Evolutionary conservation across 352 stramenopile genomes (phyloP), one percentile per base, ranked within the genome.

Genomic region (Aphanomyces invadans): DNA sequence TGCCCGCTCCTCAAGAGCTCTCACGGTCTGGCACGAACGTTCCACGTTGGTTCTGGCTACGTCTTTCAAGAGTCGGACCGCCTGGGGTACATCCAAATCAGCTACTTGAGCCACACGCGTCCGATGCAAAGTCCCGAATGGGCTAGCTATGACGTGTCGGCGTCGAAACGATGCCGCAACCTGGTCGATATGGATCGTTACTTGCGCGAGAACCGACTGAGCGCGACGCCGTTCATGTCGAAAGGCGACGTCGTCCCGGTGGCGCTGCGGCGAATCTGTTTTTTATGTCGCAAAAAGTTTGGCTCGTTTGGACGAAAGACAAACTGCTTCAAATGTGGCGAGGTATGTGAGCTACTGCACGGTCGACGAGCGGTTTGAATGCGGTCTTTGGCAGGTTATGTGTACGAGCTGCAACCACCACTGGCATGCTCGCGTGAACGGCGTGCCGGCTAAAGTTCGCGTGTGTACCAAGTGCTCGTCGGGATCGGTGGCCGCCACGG

Each of bases 1-100:
- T 90, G 81, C 56, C 81, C 81, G 4, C 71, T 69, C 0, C 66
- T 90, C 19, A 69, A 76, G 62, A 73, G 77, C 23, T 78, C 71
- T 11, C 78, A 90, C 57, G 80, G 80, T 0, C 76, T 90, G 25
- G 79, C 90, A 21, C 80, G 84, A 12, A 81, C 72, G 3, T 83
- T 74, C 39, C 73, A 90, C 3, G 88, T 89, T 54, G 81, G 82
- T 11, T 90, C 80, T 1, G 84, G 84, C 19, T 88, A 82, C 64
- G 79, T 90, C 65, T 90, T 90, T 62, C 72, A 87, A 32, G 84
- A 92, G 63, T 89, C 82, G 44, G 71, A 72, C 45, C 68, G 77
- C 44, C 59, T 53, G 15, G 51, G 73, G 0, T 89, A 75, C 60
- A 74, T 92, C 48, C 76, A 90, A 5, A 38, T 38, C 4, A 7